These are phyloP conservation scores for Rhamnella rubrinervis DNA, from an alignment of 331 rosid genomes.

Conservation along the genomic window DNA sequence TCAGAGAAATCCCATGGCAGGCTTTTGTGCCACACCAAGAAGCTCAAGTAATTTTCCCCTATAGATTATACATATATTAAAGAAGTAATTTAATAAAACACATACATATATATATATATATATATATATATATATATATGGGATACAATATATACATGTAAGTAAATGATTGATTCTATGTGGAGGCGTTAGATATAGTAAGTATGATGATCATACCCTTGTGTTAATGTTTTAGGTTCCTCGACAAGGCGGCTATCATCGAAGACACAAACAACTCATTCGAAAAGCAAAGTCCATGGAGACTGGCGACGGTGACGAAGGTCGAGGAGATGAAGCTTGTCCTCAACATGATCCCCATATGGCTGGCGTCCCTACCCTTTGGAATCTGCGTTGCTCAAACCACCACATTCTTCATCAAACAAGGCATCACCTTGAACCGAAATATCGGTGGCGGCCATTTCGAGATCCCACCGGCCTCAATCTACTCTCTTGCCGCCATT, in stretches of 20 bases:
- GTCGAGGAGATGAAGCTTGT: slow-evolving; percentile 92
- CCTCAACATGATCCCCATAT: slow-evolving; percentile 80
- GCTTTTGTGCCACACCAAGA: slow-evolving; percentile 65
- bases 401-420: slow-evolving; percentile 88
- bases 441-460: slow-evolving; percentile 33
- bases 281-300: slow-evolving; percentile 70
- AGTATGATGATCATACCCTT: no score
- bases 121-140: no score
- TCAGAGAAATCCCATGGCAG: slow-evolving; percentile 37
- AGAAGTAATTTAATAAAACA: no score
- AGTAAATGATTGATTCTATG: background rate
- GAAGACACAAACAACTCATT: slow-evolving; percentile 26
- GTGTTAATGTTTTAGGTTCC: slow-evolving; percentile 46
- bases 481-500: slow-evolving; percentile 56
- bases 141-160: no score
- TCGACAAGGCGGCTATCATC: slow-evolving; percentile 82
- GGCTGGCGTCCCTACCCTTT: slow-evolving; percentile 76
- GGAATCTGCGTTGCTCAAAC: slow-evolving; percentile 73
- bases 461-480: slow-evolving; percentile 74
- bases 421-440: slow-evolving; percentile 51
- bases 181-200: no score
- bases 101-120: no score
- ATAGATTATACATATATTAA: no score
- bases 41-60: slow-evolving; percentile 55
- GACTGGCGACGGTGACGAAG: slow-evolving; percentile 60